These are phyloP conservation scores for Starmerella powellii DNA, from an alignment of 805 yeast genomes.

Conservation along the genomic window DNA sequence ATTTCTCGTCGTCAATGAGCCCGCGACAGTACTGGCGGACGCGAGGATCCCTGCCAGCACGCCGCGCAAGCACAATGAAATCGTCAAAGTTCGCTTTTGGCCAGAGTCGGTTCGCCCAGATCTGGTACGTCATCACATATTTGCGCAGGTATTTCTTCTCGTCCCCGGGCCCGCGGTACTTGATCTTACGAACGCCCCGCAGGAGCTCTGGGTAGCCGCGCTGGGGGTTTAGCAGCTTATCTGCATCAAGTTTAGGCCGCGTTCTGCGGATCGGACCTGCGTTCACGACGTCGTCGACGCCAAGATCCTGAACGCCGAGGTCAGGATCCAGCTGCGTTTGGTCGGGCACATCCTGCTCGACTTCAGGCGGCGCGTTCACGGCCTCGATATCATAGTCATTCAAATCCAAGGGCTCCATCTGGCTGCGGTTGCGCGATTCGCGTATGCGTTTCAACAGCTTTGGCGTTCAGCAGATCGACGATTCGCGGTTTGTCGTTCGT, in stretches of 20 bases:
- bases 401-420: constrained; percentile 1
- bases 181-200: constrained; percentile 23
- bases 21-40: constrained; percentile 17
- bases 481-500: too few relatives aligned
- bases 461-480: neutral
- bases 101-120: constrained; percentile 64
- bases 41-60: constrained; percentile 33
- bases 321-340: constrained; percentile 16
- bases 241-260: constrained; percentile 35
- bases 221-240: constrained; percentile 35
- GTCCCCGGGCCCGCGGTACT: constrained; percentile 33
- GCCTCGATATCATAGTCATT: neutral
- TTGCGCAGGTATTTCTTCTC: constrained; percentile 40
- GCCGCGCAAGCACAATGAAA: constrained; percentile 42
- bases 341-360: neutral
- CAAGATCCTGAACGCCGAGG: constrained; percentile 22
- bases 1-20: constrained; percentile 21
- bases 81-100: constrained; percentile 73
- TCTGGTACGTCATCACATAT: constrained; percentile 47
- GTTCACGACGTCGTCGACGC: constrained; percentile 16
- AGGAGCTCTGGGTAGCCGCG: constrained; percentile 49
- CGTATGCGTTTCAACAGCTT: neutral
- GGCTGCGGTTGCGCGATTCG: neutral
- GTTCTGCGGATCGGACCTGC: constrained; percentile 8
- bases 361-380: neutral